Conservation (phyloP, 495 filamentous ascomycete species). For the Halenospora varia region DNA sequence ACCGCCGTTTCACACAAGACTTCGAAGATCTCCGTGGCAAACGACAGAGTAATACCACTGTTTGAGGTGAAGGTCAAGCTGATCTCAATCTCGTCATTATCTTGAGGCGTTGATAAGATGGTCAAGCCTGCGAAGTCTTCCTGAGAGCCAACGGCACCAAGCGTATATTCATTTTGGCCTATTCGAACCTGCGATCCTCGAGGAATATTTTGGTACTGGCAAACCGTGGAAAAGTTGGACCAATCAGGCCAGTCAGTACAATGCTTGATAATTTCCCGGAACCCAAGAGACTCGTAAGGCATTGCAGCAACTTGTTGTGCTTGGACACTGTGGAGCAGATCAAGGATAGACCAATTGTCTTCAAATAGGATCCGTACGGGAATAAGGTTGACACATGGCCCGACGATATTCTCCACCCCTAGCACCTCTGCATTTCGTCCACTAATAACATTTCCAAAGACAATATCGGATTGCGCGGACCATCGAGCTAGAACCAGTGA, state of each 20-base stretch:
- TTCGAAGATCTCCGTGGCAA: not conserved
- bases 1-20: not conserved
- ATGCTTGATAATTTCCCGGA: constrained; percentile 26
- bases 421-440: constrained; percentile 45
- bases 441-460: constrained; percentile 57
- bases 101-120: constrained; percentile 3
- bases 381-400: constrained; percentile 38
- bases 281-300: constrained; percentile 42
- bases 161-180: not conserved
- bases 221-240: constrained; percentile 6
- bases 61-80: constrained; percentile 4
- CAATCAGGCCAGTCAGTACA: constrained; percentile 30
- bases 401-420: constrained; percentile 13
- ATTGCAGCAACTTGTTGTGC: constrained; percentile 53
- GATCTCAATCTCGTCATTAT: constrained; percentile 4
- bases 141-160: constrained; percentile 3
- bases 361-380: constrained; percentile 34
- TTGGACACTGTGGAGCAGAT: constrained; percentile 39
- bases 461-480: constrained; percentile 43
- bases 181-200: not conserved
- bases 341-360: constrained; percentile 30
- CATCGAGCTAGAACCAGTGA: constrained; percentile 52
- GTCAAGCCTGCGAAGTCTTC: constrained; percentile 8
- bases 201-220: constrained; percentile 9
- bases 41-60: not conserved